phyloP scores from a whole-genome alignment of 2,329 filamentous ascomycete species.

The Myriangium duriaei region DNA sequence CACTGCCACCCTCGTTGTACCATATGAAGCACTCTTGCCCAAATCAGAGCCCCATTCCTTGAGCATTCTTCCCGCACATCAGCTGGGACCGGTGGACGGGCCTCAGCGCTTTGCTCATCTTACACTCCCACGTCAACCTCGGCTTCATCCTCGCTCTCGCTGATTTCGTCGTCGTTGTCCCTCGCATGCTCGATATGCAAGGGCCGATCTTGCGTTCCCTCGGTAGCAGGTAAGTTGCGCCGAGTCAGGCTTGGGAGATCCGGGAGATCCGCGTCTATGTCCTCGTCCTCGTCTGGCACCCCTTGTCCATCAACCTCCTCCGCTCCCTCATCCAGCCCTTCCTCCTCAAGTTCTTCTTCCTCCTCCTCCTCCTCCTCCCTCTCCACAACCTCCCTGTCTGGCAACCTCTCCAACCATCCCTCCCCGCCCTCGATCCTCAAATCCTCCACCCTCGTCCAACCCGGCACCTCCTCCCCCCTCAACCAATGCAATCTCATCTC shows the following conservation, averaged over 20 bases:
- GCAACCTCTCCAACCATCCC: not conserved
- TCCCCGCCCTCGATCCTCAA: constrained; percentile 11
- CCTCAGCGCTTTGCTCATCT: no score
- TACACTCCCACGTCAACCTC: not conserved
- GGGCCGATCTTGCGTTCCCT: not conserved
- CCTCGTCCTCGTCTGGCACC: not conserved
- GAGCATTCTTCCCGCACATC: no score
- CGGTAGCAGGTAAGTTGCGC: no score
- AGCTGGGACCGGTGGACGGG: no score
- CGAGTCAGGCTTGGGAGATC: no score
- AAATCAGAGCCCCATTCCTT: no score
- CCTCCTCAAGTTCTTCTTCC: not conserved
- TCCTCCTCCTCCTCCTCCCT: not conserved
- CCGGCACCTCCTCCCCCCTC: constrained; percentile 3
- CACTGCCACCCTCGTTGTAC: no score
- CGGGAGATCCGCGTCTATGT: no score
- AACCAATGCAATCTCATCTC: constrained; percentile 1
- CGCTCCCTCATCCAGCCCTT: not conserved
- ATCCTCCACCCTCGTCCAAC: constrained; percentile 4
- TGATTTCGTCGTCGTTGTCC: not conserved
- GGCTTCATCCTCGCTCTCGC: constrained; percentile 1
- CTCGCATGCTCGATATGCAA: not conserved
- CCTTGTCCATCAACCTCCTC: no score
- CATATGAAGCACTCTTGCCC: no score
- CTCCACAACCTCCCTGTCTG: not conserved